phyloP scores from a whole-genome alignment of 352 stramenopile species.

The Pythium sukuiense region DNA sequence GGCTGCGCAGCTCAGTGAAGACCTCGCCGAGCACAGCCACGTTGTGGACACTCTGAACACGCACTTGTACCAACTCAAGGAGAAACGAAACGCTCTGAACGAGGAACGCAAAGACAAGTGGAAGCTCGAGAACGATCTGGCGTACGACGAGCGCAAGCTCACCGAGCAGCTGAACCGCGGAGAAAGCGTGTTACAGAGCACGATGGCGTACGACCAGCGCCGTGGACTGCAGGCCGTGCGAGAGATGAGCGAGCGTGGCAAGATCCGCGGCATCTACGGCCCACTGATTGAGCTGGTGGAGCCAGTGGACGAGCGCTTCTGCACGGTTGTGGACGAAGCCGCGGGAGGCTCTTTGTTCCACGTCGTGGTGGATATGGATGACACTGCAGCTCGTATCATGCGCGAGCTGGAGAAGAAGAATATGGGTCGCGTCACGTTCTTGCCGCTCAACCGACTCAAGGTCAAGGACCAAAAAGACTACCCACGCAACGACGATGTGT shows the following conservation, averaged over 20 bases:
- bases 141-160: slow-evolving; percentile 71
- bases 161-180: slow-evolving; percentile 68
- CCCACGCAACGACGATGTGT: slow-evolving; percentile 74
- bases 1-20: slow-evolving; percentile 41
- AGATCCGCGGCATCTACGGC: slow-evolving; percentile 87
- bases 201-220: slow-evolving; percentile 86
- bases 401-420: slow-evolving; percentile 93
- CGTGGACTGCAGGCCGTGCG: slow-evolving; percentile 81
- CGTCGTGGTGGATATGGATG: slow-evolving; percentile 98
- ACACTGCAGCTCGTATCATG: slow-evolving; percentile 95
- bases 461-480: slow-evolving; percentile 82
- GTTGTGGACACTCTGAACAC: slow-evolving; percentile 51
- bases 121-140: slow-evolving; percentile 77
- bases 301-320: slow-evolving; percentile 89
- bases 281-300: slow-evolving; percentile 97
- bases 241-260: slow-evolving; percentile 84
- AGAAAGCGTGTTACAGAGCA: slow-evolving; percentile 80
- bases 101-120: slow-evolving; percentile 83
- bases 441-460: slow-evolving; percentile 93
- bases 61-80: slow-evolving; percentile 70
- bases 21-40: slow-evolving; percentile 55
- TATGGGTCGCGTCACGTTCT: slow-evolving; percentile 96
- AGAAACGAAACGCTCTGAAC: slow-evolving; percentile 73
- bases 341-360: slow-evolving; percentile 97
- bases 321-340: slow-evolving; percentile 94